Evolutionary conservation across 2,329 filamentous ascomycete genomes (phyloP).

Genomic region (Phaeosphaeriaceae sp.): DNA sequence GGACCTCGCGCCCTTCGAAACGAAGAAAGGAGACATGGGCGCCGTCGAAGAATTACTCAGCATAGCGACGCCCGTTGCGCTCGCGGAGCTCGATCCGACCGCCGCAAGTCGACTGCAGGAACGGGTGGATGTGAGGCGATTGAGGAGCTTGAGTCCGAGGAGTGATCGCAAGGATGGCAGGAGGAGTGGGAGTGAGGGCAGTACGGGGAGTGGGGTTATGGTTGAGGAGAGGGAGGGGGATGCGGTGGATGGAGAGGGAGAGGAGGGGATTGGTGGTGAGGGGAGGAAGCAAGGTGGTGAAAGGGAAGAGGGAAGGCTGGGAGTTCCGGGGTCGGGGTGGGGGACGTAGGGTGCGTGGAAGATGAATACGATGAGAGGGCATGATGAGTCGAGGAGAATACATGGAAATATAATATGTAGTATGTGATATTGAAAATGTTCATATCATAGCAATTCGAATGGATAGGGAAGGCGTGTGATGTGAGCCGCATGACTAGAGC

Average conservation of each 20-base stretch:
- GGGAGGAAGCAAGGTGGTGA: background rate
- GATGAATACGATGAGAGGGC: too few relatives aligned
- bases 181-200: conserved; percentile 13
- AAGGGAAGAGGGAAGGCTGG: background rate
- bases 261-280: conserved; percentile 1
- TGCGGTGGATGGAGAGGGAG: conserved; percentile 8
- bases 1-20: too few relatives aligned
- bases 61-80: conserved; percentile 43
- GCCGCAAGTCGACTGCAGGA: conserved; percentile 37
- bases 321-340: too few relatives aligned
- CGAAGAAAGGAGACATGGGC: conserved; percentile 24
- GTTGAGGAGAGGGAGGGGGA: conserved; percentile 41
- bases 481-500: too few relatives aligned
- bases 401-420: too few relatives aligned
- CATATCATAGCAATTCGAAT: too few relatives aligned
- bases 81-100: conserved; percentile 47
- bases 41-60: conserved; percentile 44
- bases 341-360: too few relatives aligned
- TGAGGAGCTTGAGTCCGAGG: conserved; percentile 42
- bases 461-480: too few relatives aligned
- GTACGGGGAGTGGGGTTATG: conserved; percentile 44
- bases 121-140: conserved; percentile 20
- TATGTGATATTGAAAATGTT: too few relatives aligned
- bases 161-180: background rate
- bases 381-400: too few relatives aligned